A percentile compares a stretch with the other conserved stretches of the same genome.
Evolutionary conservation across 768 basidiomycete genomes (phyloP).

Genomic region (Cyclocybe cylindracea): DNA sequence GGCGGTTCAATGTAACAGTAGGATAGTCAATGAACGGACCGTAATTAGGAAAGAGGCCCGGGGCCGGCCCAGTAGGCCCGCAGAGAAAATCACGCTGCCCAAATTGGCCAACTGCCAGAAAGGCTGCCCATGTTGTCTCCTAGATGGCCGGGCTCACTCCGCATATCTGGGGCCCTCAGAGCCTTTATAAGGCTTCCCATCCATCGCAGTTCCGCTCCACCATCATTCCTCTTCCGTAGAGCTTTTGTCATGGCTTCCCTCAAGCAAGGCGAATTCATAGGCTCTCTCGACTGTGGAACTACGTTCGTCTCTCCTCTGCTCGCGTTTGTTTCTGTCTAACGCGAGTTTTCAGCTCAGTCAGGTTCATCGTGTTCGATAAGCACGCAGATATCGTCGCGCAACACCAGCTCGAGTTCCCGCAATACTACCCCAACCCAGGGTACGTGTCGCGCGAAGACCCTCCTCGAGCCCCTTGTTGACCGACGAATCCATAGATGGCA

Average conservation of each 20-base stretch:
- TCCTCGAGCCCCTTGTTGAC: neutral
- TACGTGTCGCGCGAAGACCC: conserved; percentile 28
- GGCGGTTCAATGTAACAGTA: conserved; percentile 30
- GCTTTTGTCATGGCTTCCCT: conserved; percentile 20
- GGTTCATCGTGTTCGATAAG: conserved; percentile 90
- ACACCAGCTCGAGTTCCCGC: conserved; percentile 91
- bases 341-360: conserved; percentile 62
- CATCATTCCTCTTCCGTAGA: conserved; percentile 5
- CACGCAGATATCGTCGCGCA: conserved; percentile 86
- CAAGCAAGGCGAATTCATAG: conserved; percentile 81
- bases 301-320: conserved; percentile 63
- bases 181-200: conserved; percentile 17
- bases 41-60: neutral
- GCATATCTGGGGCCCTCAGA: conserved; percentile 12
- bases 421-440: conserved; percentile 91
- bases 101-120: too few relatives aligned
- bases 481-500: conserved; percentile 71
- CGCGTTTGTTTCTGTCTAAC: neutral
- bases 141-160: conserved; percentile 20
- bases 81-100: too few relatives aligned
- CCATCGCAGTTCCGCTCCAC: conserved; percentile 5
- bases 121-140: conserved; percentile 12
- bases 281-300: conserved; percentile 92
- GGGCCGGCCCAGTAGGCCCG: too few relatives aligned
- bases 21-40: neutral